These are phyloP conservation scores for Cyberlindnera petersonii DNA, from an alignment of 805 yeast genomes.

Conservation along the genomic window DNA sequence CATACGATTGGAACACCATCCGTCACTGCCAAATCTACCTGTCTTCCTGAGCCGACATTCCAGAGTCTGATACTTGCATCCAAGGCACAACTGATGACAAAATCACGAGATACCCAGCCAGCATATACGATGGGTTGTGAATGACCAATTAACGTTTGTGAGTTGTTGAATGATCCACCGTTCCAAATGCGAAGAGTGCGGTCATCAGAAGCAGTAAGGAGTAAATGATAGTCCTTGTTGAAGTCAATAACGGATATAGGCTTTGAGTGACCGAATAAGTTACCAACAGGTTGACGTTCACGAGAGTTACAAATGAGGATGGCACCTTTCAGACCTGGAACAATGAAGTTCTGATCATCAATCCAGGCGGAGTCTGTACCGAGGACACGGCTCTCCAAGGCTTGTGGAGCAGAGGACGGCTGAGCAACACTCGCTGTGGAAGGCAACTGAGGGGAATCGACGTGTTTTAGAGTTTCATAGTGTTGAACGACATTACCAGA, in stretches of 20 bases:
- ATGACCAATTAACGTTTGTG: conserved; percentile 49
- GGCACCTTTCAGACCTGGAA: conserved; percentile 56
- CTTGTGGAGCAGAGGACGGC: conserved; percentile 17
- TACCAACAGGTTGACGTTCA: conserved; percentile 45
- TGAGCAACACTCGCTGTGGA: conserved; percentile 23
- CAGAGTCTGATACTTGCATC: conserved; percentile 71
- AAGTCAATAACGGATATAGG: conserved; percentile 53
- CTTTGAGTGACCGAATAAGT: conserved; percentile 61
- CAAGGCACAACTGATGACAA: conserved; percentile 53
- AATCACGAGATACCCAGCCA: conserved; percentile 47
- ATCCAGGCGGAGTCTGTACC: conserved; percentile 74
- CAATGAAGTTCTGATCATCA: conserved; percentile 60
- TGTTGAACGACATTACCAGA: conserved; percentile 48
- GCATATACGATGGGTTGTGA: conserved; percentile 53
- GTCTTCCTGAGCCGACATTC: conserved; percentile 48
- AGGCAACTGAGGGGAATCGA: not conserved
- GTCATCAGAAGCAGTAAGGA: conserved; percentile 80
- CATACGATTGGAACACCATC: conserved; percentile 55
- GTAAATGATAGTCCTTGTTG: conserved; percentile 45
- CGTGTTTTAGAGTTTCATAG: conserved; percentile 31
- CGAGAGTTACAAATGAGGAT: conserved; percentile 53
- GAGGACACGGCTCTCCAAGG: conserved; percentile 14
- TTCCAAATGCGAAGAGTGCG: conserved; percentile 70
- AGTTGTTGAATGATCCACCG: conserved; percentile 53
- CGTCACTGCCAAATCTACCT: conserved; percentile 33